These are phyloP conservation scores for Zygotorulaspora florentina DNA, from an alignment of 805 yeast species.

Conservation along the genomic window DNA sequence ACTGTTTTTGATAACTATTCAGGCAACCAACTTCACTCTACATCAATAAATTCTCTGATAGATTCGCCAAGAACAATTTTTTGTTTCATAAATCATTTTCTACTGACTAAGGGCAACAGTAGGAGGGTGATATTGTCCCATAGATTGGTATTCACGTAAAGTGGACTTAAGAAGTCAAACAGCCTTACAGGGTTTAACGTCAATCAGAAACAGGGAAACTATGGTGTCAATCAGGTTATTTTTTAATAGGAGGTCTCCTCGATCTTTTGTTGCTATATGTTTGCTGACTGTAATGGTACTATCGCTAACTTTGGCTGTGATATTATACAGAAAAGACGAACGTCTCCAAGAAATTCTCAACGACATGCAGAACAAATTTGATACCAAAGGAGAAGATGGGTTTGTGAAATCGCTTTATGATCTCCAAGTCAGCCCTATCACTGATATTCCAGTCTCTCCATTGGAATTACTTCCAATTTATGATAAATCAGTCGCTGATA, in stretches of 20 bases:
- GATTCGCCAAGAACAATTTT: too few relatives aligned
- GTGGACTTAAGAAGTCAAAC: too few relatives aligned
- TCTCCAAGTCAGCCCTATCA: constrained; percentile 2
- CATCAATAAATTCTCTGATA: too few relatives aligned
- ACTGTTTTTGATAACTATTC: too few relatives aligned
- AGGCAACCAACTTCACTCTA: too few relatives aligned
- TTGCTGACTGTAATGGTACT: not conserved
- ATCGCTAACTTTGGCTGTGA: not conserved
- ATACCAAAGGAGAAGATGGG: not conserved
- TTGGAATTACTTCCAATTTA: constrained; percentile 15
- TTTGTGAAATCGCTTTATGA: not conserved
- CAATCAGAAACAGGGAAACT: too few relatives aligned
- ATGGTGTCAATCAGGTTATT: not conserved
- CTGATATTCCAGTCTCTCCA: constrained; percentile 17
- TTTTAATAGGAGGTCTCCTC: constrained; percentile 1
- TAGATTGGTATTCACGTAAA: too few relatives aligned
- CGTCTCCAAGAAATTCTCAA: not conserved
- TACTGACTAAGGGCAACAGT: too few relatives aligned
- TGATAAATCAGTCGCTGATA: constrained; percentile 7
- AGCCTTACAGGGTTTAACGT: too few relatives aligned
- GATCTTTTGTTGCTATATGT: not conserved
- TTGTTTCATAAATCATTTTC: too few relatives aligned
- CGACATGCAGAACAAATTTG: not conserved
- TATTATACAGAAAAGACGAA: constrained; percentile 1
- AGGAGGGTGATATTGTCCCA: too few relatives aligned